These are phyloP conservation scores for Camellia sinensis DNA, from an alignment of 148 eudicot genomes.

Conservation along the genomic window DNA sequence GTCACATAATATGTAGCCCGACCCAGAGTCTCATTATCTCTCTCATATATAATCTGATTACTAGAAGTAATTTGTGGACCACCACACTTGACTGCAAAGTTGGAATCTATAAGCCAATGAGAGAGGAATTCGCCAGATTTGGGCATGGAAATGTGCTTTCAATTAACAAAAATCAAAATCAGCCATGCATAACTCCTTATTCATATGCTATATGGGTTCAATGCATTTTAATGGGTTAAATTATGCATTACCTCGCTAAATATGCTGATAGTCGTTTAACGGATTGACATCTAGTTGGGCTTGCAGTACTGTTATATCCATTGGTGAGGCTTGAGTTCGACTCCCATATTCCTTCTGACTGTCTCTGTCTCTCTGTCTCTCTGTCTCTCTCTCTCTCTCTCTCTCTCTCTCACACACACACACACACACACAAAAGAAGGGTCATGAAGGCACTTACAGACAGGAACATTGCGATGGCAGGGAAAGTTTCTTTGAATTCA, in stretches of 20 bases:
- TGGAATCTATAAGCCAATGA: slow-evolving; percentile 46
- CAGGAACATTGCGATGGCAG: slow-evolving; percentile 33
- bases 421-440: background rate
- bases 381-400: no score
- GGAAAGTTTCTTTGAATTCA: slow-evolving; percentile 35
- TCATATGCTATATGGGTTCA: background rate
- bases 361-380: no score
- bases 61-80: slow-evolving; percentile 54
- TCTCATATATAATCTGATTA: slow-evolving; percentile 36
- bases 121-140: background rate
- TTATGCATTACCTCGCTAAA: no score
- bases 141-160: background rate
- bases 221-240: background rate
- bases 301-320: no score
- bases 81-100: slow-evolving; percentile 76
- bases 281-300: no score
- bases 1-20: slow-evolving; percentile 54
- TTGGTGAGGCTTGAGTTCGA: no score
- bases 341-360: background rate
- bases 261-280: no score
- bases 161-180: background rate
- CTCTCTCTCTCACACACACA: background rate
- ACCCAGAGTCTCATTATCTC: slow-evolving; percentile 57
- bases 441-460: slow-evolving; percentile 29
- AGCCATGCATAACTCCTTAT: background rate